Evolutionary conservation across 306 rosid species (phyloP).

Genomic region (Carpinus viminea): DNA sequence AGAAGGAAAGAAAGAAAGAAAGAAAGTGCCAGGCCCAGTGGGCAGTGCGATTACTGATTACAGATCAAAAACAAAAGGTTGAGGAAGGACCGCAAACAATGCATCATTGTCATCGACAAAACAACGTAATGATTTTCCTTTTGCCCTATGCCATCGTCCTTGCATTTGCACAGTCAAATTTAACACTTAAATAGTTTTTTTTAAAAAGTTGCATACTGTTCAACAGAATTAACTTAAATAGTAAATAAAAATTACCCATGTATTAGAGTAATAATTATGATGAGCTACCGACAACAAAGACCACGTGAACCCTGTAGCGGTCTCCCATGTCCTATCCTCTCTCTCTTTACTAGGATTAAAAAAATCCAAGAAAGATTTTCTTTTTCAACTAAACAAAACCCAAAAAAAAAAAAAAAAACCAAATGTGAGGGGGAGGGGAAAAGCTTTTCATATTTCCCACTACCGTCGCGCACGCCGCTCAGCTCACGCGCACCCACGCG

Average conservation of each 20-base stretch:
- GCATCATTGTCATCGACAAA: too few relatives aligned
- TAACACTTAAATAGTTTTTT: too few relatives aligned
- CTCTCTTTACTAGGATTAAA: background rate
- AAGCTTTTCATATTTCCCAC: conserved; percentile 11
- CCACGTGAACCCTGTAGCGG: background rate
- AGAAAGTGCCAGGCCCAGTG: too few relatives aligned
- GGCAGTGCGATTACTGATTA: too few relatives aligned
- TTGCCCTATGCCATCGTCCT: too few relatives aligned
- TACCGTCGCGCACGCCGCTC: background rate
- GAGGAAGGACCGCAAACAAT: too few relatives aligned
- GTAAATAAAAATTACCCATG: background rate
- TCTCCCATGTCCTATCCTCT: background rate
- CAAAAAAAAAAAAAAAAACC: background rate
- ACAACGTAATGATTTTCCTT: too few relatives aligned
- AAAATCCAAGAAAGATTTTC: background rate
- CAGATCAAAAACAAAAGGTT: too few relatives aligned
- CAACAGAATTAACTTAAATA: too few relatives aligned
- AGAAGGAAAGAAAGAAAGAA: too few relatives aligned
- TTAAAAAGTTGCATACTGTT: too few relatives aligned
- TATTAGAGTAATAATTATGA: background rate
- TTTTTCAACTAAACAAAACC: background rate
- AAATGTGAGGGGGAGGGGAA: background rate
- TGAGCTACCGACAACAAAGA: background rate
- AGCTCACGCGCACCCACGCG: conserved; percentile 65
- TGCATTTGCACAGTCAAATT: too few relatives aligned